These are phyloP conservation scores for Cudoniella acicularis DNA, from an alignment of 495 filamentous ascomycete species.

Conservation along the genomic window DNA sequence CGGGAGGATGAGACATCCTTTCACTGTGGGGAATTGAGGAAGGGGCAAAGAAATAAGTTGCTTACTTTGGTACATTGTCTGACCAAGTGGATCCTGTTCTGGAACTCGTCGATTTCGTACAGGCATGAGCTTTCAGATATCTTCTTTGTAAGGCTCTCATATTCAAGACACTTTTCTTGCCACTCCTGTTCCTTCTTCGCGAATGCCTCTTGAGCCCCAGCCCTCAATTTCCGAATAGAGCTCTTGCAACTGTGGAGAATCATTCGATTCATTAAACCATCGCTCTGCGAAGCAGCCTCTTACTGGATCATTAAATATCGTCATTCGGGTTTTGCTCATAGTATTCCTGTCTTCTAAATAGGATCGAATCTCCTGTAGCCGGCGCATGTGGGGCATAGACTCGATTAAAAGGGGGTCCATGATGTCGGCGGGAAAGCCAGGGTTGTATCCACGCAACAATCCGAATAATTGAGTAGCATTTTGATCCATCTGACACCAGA, in stretches of 20 bases:
- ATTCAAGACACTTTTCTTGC: conserved; percentile 22
- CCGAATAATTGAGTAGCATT: conserved; percentile 1
- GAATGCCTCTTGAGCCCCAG: conserved; percentile 21
- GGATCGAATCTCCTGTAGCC: conserved; percentile 35
- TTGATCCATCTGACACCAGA: conserved; percentile 19
- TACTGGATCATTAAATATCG: conserved; percentile 38
- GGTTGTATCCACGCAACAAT: conserved; percentile 10
- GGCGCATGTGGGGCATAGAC: conserved; percentile 34
- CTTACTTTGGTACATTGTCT: conserved; percentile 31
- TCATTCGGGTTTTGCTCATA: background rate
- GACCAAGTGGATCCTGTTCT: conserved; percentile 28
- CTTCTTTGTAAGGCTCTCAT: conserved; percentile 28
- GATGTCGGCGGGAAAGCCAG: conserved; percentile 23
- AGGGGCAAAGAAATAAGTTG: no score
- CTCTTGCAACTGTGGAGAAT: conserved; percentile 23
- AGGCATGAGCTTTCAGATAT: conserved; percentile 22
- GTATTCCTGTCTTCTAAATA: conserved; percentile 34
- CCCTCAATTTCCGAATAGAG: conserved; percentile 31
- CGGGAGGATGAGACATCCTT: no score
- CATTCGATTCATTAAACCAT: conserved; percentile 31
- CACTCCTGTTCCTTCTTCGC: conserved; percentile 37
- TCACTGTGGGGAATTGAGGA: no score
- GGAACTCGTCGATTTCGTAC: conserved; percentile 21
- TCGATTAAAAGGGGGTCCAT: conserved; percentile 38
- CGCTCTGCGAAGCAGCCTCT: conserved; percentile 39